phyloP scores from a whole-genome alignment of 352 stramenopile species.

The Albugo candida region DNA sequence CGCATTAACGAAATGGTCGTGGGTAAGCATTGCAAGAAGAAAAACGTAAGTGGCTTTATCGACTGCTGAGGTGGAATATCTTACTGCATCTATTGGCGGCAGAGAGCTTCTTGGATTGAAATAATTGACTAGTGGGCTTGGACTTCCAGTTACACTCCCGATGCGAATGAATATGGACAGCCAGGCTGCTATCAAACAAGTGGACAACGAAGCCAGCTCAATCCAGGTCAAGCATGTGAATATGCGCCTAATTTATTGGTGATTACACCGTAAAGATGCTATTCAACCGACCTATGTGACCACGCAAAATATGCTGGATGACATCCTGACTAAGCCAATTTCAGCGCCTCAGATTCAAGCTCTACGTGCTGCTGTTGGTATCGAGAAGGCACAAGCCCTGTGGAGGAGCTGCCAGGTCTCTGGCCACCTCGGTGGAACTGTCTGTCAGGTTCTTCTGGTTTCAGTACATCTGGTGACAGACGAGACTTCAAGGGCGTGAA shows the following conservation, averaged over 20 bases:
- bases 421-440: too few relatives aligned
- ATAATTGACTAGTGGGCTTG: slow-evolving; percentile 1
- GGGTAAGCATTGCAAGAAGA: slow-evolving; percentile 7
- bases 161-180: slow-evolving; percentile 1
- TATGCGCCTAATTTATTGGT: neutral
- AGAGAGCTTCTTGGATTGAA: slow-evolving; percentile 3
- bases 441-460: too few relatives aligned
- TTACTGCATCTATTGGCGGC: slow-evolving; percentile 1
- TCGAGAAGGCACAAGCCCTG: too few relatives aligned
- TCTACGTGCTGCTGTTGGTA: too few relatives aligned
- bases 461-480: too few relatives aligned
- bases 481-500: too few relatives aligned
- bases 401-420: too few relatives aligned
- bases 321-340: too few relatives aligned
- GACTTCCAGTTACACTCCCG: neutral
- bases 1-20: slow-evolving; percentile 7
- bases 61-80: slow-evolving; percentile 12
- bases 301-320: too few relatives aligned
- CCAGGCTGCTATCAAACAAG: neutral
- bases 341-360: too few relatives aligned
- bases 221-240: neutral
- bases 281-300: too few relatives aligned
- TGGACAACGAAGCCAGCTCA: neutral
- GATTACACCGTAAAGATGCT: neutral
- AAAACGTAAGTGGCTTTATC: slow-evolving; percentile 4